These are phyloP conservation scores for Starmerella floris DNA, from an alignment of 805 yeast genomes.

Conservation along the genomic window DNA sequence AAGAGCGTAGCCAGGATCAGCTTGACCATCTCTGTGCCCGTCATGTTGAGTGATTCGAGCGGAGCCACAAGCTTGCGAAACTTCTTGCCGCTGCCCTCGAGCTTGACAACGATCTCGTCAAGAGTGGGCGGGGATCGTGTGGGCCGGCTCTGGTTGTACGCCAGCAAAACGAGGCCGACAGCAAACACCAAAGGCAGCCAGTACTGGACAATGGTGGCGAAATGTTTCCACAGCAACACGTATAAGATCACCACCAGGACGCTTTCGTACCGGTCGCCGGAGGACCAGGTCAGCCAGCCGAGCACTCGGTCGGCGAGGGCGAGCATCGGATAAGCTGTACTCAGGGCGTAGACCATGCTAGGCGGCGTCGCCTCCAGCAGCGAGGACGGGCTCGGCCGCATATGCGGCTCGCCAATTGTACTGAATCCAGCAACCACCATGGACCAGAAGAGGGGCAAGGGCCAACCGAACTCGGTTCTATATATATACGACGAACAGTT, in stretches of 20 bases:
- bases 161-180: constrained; percentile 27
- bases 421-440: constrained; percentile 12
- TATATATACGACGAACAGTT: too few relatives aligned
- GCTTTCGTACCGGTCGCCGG: constrained; percentile 67
- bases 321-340: constrained; percentile 74
- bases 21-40: constrained; percentile 66
- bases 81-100: constrained; percentile 61
- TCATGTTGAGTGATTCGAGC: constrained; percentile 53
- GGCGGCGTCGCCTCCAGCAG: constrained; percentile 82
- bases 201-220: constrained; percentile 64
- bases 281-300: constrained; percentile 80
- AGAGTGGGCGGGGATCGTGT: constrained; percentile 72
- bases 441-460: neutral
- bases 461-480: neutral
- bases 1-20: constrained; percentile 72
- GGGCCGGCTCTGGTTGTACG: constrained; percentile 32
- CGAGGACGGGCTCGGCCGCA: constrained; percentile 52
- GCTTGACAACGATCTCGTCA: constrained; percentile 68
- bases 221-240: constrained; percentile 53
- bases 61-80: constrained; percentile 71
- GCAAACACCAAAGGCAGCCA: constrained; percentile 44
- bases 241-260: constrained; percentile 45
- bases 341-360: constrained; percentile 68
- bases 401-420: constrained; percentile 24
- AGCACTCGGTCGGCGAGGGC: constrained; percentile 55